Evolutionary conservation across 495 filamentous ascomycete species (phyloP), one percentile per base, ranked within the genome.

Genomic region (Penicillium pulvis): DNA sequence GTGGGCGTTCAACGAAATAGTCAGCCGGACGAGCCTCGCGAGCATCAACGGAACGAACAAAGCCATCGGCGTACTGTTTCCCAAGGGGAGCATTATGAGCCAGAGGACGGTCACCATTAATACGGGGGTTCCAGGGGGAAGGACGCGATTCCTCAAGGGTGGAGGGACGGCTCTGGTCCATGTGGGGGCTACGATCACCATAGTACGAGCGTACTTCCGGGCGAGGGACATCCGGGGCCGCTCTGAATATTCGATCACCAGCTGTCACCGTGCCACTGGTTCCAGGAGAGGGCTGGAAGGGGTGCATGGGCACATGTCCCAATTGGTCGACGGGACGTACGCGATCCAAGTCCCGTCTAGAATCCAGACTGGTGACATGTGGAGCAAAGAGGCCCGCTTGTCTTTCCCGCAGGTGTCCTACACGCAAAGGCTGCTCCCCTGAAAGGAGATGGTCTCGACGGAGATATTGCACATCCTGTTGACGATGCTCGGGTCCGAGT

Each of bases 51-150:
- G 64, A 63, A 55, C 72, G 75, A 53, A 76, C 67, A 56, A 78
- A 76, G 55, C 61, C 72, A 55, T 75, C 70, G 9, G 75, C 74
- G 60, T 78, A 75, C 17, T 68, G 55, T 24, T 63, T 67, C 26
- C 67, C 69, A 8, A 58, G 54, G 33, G 61, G 54, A 23, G 51
- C 36, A 28, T 59, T 61, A 55, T 64, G 51, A 17, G 61, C 48
- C 41, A 66, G 42, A 55, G 53, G 30, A 23, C 59, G 53, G 24
- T 45, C 53, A 8, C 59, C 61, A 58, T 67, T 45, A 57, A 60
- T 52, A 46, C 51, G 57, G 54, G 26, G 51, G 28, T 56, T 52
- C 57, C 60, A 64, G 24, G 49, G 24, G 24, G 61, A 39, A 4
- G 44, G 30, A 7, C 64, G 58, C 26, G 53, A 26, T 20, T 55